Percentiles rank a stretch among this genome's conserved stretches.
These are phyloP conservation scores for Apiospora kogelbergensis DNA, from an alignment of 2,329 filamentous ascomycete species.

Conservation along the genomic window DNA sequence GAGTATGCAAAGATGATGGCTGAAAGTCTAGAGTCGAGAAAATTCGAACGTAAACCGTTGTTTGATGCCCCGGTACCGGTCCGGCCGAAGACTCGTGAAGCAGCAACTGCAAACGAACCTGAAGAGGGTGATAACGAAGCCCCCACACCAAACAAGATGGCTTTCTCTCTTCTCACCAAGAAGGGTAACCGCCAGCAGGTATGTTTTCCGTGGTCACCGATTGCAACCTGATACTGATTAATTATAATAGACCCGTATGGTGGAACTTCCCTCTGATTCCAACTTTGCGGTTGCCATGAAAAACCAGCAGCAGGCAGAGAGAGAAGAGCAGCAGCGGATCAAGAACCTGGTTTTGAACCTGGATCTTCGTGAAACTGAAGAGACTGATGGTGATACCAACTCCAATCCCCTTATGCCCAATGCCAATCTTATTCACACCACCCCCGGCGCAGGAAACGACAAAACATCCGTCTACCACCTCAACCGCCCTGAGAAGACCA, in stretches of 20 bases:
- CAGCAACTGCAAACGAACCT: conserved; percentile 32
- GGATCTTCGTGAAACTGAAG: conserved; percentile 82
- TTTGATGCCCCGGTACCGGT: conserved; percentile 99
- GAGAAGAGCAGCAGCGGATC: conserved; percentile 96
- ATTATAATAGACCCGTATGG: conserved; percentile 73
- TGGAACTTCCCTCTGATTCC: conserved; percentile 87
- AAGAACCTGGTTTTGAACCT: conserved; percentile 97
- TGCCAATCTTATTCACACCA: conserved; percentile 48
- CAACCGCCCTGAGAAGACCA: conserved; percentile 56
- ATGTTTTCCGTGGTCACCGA: neutral
- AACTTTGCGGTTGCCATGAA: conserved; percentile 96
- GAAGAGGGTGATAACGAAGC: conserved; percentile 37
- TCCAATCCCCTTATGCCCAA: conserved; percentile 43
- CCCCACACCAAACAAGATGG: conserved; percentile 69
- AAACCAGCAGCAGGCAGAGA: conserved; percentile 89
- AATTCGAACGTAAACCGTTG: conserved; percentile 89
- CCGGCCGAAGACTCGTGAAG: conserved; percentile 67
- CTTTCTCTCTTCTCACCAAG: conserved; percentile 94
- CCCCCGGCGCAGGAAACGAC: conserved; percentile 47
- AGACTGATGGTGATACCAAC: conserved; percentile 69
- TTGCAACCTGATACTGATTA: neutral
- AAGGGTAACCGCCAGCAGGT: conserved; percentile 94
- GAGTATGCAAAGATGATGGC: conserved; percentile 99
- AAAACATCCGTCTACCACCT: conserved; percentile 49
- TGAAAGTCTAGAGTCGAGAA: conserved; percentile 91